Evolutionary conservation across 176 grass and related monocot species (phyloP), one percentile per base, ranked within the genome.

Genomic region (Oryza brachyantha): DNA sequence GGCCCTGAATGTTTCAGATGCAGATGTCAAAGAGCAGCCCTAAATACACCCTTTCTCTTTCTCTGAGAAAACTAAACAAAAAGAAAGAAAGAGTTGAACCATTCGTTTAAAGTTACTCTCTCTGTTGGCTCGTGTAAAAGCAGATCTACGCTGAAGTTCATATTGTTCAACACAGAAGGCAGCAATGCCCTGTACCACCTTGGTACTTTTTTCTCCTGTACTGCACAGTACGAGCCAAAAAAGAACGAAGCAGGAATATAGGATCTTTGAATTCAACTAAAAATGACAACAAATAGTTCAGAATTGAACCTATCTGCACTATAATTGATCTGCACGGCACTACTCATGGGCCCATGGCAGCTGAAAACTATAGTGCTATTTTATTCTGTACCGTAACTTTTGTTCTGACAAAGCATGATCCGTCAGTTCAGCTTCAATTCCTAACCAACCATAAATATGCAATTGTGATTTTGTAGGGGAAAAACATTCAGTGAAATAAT

Each of bases 1-100:
- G 32, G 28, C 40, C 34, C 61, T 69, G 19, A 25, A 54, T 55
- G 31, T 69, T 74, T 75, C 40, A 79, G 64, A 36, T 75, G 39
- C 62, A 62, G 14, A 74, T 64, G 31, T 54, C 62, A 75, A 42
- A 32, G 24, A 72, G 72, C 45, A 66, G 8, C 28, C n/a, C 9
- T 28, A 38, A 75, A 52, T 36, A 60, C 70, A 79, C 25, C 28
- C 57, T 27, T 19, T 43, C 9, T 32, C 74, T 61, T 75, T 61
- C 54, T 31, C 10, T 1, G 0, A 2, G 34, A 59, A 77, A 64
- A n/a, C n/a, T n/a, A n/a, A n/a, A n/a, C n/a, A 24, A 29, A 24
- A 9, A 46, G 48, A 52, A 52, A 52, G 19, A 21, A 52, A 52
- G 10, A 70, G 28, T 17, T 8, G 19, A 7, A 43, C 7, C 40